These are phyloP conservation scores for Termitomyces sp. DNA, from an alignment of 768 basidiomycete genomes.

Conservation along the genomic window DNA sequence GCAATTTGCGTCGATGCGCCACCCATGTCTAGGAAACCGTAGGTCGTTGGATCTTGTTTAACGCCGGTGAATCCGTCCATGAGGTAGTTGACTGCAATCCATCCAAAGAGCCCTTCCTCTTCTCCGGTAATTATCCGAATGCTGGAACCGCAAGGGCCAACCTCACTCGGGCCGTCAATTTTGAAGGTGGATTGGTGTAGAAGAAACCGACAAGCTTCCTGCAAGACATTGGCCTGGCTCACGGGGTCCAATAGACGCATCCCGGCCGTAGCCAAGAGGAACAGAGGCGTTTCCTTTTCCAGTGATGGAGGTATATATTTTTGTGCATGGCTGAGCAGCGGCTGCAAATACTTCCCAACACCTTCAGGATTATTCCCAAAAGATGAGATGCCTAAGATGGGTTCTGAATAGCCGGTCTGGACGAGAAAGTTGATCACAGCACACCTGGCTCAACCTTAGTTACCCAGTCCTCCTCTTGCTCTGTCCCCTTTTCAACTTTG, in stretches of 20 bases:
- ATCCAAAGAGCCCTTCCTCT: constrained; percentile 97
- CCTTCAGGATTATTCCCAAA: constrained; percentile 67
- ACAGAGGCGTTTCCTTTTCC: constrained; percentile 82
- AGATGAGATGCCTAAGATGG: constrained; percentile 75
- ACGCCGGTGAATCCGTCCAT: constrained; percentile 87
- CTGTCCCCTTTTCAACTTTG: constrained; percentile 89
- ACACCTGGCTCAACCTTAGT: constrained; percentile 91
- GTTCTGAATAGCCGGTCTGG: not conserved
- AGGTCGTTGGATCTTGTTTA: constrained; percentile 70
- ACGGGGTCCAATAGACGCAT: constrained; percentile 83
- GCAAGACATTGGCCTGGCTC: constrained; percentile 72
- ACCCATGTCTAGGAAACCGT: constrained; percentile 99
- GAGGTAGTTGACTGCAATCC: constrained; percentile 99
- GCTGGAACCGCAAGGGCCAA: constrained; percentile 88
- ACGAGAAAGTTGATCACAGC: constrained; percentile 22
- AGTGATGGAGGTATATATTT: constrained; percentile 84
- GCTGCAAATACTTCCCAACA: constrained; percentile 75
- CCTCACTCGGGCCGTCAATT: constrained; percentile 60
- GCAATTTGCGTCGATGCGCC: constrained; percentile 99
- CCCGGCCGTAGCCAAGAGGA: constrained; percentile 94
- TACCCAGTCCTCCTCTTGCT: constrained; percentile 80
- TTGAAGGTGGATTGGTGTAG: constrained; percentile 74
- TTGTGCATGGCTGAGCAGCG: constrained; percentile 80
- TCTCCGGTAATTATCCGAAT: constrained; percentile 95
- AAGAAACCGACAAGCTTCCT: constrained; percentile 76